Evolutionary conservation across 2,329 filamentous ascomycete genomes (phyloP), one percentile per base, ranked within the genome.

Genomic region (Clarireedia monteithiana): DNA sequence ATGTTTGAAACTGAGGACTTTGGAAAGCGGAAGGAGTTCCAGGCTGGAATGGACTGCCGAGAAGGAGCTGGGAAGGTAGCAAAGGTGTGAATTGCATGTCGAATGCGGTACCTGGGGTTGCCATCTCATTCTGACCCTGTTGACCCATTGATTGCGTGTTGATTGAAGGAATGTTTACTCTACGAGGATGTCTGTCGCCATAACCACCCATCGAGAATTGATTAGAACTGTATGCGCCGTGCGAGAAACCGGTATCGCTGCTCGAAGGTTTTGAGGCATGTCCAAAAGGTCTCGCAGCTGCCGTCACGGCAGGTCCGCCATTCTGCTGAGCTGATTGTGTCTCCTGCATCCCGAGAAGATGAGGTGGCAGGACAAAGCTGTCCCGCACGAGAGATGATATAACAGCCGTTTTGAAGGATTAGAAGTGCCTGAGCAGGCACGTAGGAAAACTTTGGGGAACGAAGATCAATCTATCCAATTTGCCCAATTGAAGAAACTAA

Each of bases 1-100:
- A 85, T 70, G 81, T 91, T 71, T 94, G 86, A 73, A 96, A 99
- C 71, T 96, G 91, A 40, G 91, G 88, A 63, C 88, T 96, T 59
- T 86, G 84, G 73, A 96, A 97, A 39, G 89, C 86, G 36, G 87
- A 89, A 4, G 92, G 92, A 5, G 89, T 96, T 44, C 91, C 94
- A 14, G 94, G 91, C 74, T 97, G 94, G 74, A 97, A 97, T 17
- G 94, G 94, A 72, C 91, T 96, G 48, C 94, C 94, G 50, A 97
- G 86, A 26, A 99, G 83, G 65, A 99, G 79, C 74, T 96, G 90
- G 36, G 92, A 97, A 38, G 94, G 94, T 39, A 99, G 83, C 63
- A 99, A 81, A 62, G 94, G 92, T 10, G 94, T 96, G 73, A 96
- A 97, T 74, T 97, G 94, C 92, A 97, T 96, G 69, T 97, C 94